Conservation (phyloP, 345 rosid species). For the Ricinus communis region DNA sequence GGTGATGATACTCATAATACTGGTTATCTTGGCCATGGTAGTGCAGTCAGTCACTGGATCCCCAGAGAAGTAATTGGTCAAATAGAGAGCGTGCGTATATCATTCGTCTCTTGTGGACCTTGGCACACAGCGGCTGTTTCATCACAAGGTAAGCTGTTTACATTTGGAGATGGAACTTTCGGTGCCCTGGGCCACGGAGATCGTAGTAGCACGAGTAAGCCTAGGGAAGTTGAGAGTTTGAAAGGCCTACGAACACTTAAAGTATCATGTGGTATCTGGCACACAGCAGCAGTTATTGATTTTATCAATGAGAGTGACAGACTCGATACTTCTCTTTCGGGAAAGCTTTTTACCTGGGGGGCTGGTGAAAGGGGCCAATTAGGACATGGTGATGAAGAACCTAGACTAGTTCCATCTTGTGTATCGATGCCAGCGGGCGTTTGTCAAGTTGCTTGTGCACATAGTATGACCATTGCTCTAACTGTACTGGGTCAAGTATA, state of each 20-base stretch:
- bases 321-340: conserved; percentile 30
- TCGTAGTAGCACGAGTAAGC: conserved; percentile 51
- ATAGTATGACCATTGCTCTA: conserved; percentile 65
- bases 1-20: conserved; percentile 68
- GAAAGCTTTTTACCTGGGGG: conserved; percentile 86
- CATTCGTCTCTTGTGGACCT: conserved; percentile 70
- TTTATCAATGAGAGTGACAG: conserved; percentile 2
- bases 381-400: conserved; percentile 69
- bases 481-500: conserved; percentile 65
- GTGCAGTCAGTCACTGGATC: conserved; percentile 67
- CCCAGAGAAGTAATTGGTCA: conserved; percentile 64
- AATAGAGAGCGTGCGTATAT: conserved; percentile 53
- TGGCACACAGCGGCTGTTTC: conserved; percentile 86
- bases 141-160: conserved; percentile 69
- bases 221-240: conserved; percentile 72
- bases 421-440: conserved; percentile 48
- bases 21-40: conserved; percentile 82
- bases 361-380: conserved; percentile 69
- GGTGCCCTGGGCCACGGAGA: conserved; percentile 93
- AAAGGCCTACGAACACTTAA: conserved; percentile 49
- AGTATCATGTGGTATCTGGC: conserved; percentile 93
- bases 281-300: conserved; percentile 75
- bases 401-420: conserved; percentile 57
- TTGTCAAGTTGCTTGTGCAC: conserved; percentile 68
- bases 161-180: conserved; percentile 93